These are phyloP conservation scores for Trametes cingulata DNA, from an alignment of 768 basidiomycete species.

Conservation along the genomic window DNA sequence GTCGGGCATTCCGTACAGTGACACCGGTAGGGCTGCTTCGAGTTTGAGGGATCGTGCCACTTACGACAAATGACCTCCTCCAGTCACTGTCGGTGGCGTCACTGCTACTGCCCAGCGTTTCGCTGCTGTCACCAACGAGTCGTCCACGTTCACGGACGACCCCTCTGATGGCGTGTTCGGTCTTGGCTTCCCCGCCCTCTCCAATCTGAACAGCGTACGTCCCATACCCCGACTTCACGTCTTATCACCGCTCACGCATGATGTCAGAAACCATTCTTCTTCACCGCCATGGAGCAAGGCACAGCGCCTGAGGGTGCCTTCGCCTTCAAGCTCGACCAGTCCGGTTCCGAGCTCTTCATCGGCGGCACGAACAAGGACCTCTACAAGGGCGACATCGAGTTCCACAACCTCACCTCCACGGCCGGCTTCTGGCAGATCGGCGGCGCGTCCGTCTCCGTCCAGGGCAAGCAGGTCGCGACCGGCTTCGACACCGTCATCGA, in stretches of 20 bases:
- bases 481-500: constrained; percentile 25
- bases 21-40: constrained; percentile 10
- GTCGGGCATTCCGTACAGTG: constrained; percentile 18
- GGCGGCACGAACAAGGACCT: constrained; percentile 51
- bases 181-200: constrained; percentile 32
- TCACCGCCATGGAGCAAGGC: constrained; percentile 44
- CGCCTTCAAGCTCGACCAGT: constrained; percentile 46
- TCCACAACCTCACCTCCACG: constrained; percentile 20
- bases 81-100: constrained; percentile 23
- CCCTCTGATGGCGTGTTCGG: constrained; percentile 45
- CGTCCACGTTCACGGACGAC: constrained; percentile 31
- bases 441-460: constrained; percentile 27
- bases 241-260: constrained; percentile 14
- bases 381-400: constrained; percentile 45
- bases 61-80: not conserved
- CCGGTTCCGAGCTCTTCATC: constrained; percentile 53
- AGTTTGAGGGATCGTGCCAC: not conserved
- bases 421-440: constrained; percentile 33
- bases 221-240: not conserved
- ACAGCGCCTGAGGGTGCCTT: constrained; percentile 41
- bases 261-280: constrained; percentile 32
- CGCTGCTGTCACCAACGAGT: constrained; percentile 45
- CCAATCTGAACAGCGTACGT: constrained; percentile 16
- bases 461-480: constrained; percentile 20
- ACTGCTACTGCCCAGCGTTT: constrained; percentile 43